phyloP scores from a whole-genome alignment of 2,329 filamentous ascomycete genomes.

The Alternaria triticina region DNA sequence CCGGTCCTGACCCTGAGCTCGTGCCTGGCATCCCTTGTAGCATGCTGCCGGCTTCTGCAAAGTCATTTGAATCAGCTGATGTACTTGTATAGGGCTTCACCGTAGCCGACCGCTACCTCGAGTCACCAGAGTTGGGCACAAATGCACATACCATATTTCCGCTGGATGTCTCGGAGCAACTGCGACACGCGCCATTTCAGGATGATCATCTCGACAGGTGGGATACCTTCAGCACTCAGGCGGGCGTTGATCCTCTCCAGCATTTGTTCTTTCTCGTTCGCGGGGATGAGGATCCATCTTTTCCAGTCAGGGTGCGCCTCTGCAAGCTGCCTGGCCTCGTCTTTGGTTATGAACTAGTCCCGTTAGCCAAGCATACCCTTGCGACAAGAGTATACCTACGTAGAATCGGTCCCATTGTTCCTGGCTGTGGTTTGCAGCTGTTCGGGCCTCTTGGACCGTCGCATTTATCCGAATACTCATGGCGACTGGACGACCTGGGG shows the following conservation, averaged over 20 bases:
- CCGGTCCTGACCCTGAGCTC: conserved; percentile 23
- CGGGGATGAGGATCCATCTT: conserved; percentile 47
- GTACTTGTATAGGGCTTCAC: conserved; percentile 27
- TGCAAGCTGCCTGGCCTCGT: conserved; percentile 45
- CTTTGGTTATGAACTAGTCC: conserved; percentile 46
- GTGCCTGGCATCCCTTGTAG: conserved; percentile 38
- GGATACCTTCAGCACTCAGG: conserved; percentile 44
- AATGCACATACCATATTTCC: conserved; percentile 46
- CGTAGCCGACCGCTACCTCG: conserved; percentile 22
- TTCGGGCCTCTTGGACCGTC: conserved; percentile 45
- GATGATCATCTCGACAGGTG: conserved; percentile 47
- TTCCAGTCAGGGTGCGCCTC: conserved; percentile 47
- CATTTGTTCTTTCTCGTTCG: conserved; percentile 46
- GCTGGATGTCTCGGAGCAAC: conserved; percentile 44
- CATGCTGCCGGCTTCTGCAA: conserved; percentile 47
- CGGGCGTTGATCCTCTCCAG: conserved; percentile 44
- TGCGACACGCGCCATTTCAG: conserved; percentile 48
- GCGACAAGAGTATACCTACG: conserved; percentile 32
- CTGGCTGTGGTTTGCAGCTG: conserved; percentile 44
- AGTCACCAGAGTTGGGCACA: conserved; percentile 24
- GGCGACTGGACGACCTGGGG: conserved; percentile 25
- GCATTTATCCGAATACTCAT: conserved; percentile 50
- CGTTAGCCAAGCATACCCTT: conserved; percentile 30
- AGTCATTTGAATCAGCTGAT: conserved; percentile 38
- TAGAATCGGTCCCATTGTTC: conserved; percentile 49